Conservation (phyloP, 164 flowering plant species). For the Stephania japonica region DNA sequence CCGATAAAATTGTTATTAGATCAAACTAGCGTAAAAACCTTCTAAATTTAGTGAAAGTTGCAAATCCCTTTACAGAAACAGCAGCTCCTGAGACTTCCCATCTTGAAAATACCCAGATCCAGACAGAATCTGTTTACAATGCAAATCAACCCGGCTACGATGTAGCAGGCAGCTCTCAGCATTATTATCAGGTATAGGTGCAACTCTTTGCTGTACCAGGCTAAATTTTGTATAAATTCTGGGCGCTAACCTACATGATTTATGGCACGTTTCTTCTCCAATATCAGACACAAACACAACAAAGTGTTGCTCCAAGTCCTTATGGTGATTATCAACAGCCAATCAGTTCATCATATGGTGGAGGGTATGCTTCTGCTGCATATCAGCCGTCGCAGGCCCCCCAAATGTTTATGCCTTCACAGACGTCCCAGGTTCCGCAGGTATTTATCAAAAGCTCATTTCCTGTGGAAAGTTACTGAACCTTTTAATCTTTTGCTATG, state of each 20-base stretch:
- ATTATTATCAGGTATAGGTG: slow-evolving; percentile 54
- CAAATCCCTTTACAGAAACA: slow-evolving; percentile 36
- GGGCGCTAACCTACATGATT: not conserved
- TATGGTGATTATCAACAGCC: slow-evolving; percentile 62
- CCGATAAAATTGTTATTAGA: not conserved
- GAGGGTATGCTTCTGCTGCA: slow-evolving; percentile 42
- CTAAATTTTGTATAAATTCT: not conserved
- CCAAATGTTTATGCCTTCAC: slow-evolving; percentile 59
- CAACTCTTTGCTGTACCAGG: not conserved
- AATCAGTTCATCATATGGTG: slow-evolving; percentile 30
- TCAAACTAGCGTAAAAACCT: not conserved
- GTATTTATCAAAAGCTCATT: not conserved
- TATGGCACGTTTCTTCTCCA: slow-evolving; percentile 1
- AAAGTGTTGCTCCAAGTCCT: slow-evolving; percentile 35
- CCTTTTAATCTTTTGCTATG: not conserved
- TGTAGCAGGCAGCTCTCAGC: slow-evolving; percentile 28
- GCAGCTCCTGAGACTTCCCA: slow-evolving; percentile 26
- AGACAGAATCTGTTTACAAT: slow-evolving; percentile 35
- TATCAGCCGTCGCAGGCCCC: slow-evolving; percentile 52
- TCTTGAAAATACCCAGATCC: slow-evolving; percentile 32
- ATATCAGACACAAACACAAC: slow-evolving; percentile 38
- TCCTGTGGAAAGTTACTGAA: not conserved
- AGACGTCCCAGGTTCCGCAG: slow-evolving; percentile 33
- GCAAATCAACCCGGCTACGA: slow-evolving; percentile 31
- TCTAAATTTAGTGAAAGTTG: not conserved